Evolutionary conservation across 495 filamentous ascomycete genomes (phyloP).

Genomic region (Penicillium atrosanguineum): DNA sequence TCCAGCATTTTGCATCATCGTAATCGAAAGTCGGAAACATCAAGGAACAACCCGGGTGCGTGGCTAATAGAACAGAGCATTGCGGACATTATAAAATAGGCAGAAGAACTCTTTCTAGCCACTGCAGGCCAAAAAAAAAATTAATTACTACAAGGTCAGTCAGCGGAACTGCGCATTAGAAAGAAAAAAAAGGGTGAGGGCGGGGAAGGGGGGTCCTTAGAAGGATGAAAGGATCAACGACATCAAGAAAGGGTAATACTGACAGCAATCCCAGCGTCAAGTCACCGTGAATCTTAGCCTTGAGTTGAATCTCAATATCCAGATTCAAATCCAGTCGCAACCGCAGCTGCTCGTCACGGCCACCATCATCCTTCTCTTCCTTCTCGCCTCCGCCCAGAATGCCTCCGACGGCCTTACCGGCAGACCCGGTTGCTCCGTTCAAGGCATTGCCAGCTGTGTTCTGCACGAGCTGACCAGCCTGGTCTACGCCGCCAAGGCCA

Average conservation of each 20-base stretch:
- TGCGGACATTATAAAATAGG: neutral
- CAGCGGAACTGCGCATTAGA: constrained; percentile 14
- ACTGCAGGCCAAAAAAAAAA: constrained; percentile 10
- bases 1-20: constrained; percentile 18
- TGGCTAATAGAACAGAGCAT: constrained; percentile 3
- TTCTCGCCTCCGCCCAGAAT: constrained; percentile 38
- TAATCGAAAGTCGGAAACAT: constrained; percentile 5
- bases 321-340: constrained; percentile 81
- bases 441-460: constrained; percentile 64
- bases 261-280: constrained; percentile 82
- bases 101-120: constrained; percentile 16
- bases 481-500: constrained; percentile 57
- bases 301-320: constrained; percentile 84
- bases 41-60: neutral
- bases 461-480: constrained; percentile 55
- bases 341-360: constrained; percentile 68
- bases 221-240: constrained; percentile 1
- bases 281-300: constrained; percentile 91
- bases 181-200: neutral
- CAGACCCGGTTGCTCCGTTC: constrained; percentile 52
- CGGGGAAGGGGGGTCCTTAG: neutral
- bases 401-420: constrained; percentile 58
- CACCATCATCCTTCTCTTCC: constrained; percentile 43
- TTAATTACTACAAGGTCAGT: constrained; percentile 31
- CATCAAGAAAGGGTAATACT: constrained; percentile 34